These are phyloP conservation scores for Paecilomyces formosus DNA, from an alignment of 2,329 filamentous ascomycete species.

Conservation along the genomic window DNA sequence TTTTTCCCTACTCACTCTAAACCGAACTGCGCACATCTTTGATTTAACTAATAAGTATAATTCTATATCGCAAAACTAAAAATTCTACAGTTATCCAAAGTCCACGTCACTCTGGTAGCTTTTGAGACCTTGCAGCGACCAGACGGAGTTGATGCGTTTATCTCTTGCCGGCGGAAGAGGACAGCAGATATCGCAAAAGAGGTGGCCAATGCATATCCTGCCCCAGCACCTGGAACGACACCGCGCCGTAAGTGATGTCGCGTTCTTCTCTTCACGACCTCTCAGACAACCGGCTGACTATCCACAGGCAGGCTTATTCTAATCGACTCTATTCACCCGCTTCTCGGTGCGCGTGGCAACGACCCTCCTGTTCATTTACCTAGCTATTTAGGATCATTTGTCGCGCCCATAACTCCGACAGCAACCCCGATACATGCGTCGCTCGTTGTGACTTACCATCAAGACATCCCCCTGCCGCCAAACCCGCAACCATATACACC, in stretches of 20 bases:
- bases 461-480: constrained; percentile 60
- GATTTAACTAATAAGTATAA: too few relatives aligned
- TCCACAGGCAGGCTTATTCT: constrained; percentile 62
- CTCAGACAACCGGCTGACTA: constrained; percentile 7
- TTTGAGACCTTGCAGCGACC: constrained; percentile 66
- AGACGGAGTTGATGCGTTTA: constrained; percentile 57
- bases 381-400: constrained; percentile 61
- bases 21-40: too few relatives aligned
- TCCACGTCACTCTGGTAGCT: constrained; percentile 67
- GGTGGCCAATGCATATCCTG: constrained; percentile 39
- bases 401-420: constrained; percentile 44
- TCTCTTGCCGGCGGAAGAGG: constrained; percentile 56
- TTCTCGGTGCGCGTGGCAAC: constrained; percentile 37
- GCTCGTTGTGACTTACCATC: constrained; percentile 73
- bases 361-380: constrained; percentile 52
- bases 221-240: constrained; percentile 10
- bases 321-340: constrained; percentile 69
- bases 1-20: neutral
- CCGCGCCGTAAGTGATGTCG: constrained; percentile 19
- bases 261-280: neutral
- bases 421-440: constrained; percentile 45
- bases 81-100: constrained; percentile 43
- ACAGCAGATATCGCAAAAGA: constrained; percentile 53
- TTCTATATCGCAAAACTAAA: neutral
- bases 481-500: constrained; percentile 45